These are phyloP conservation scores for Magnusiomyces ingens DNA, from an alignment of 1,139 yeast genomes.

Conservation along the genomic window DNA sequence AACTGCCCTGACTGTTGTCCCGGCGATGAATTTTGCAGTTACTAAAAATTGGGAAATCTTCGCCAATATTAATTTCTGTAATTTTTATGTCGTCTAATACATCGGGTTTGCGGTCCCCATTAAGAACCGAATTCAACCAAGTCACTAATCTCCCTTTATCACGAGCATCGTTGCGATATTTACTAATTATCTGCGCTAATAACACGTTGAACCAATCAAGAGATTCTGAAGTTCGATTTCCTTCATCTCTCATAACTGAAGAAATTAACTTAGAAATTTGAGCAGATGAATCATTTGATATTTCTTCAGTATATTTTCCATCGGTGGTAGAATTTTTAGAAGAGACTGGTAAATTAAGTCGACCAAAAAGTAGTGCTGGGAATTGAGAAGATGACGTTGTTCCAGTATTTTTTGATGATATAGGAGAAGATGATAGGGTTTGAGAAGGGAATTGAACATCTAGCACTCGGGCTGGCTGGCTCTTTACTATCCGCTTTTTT, in stretches of 20 bases:
- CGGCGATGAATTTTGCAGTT: constrained; percentile 67
- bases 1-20: constrained; percentile 29
- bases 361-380: neutral
- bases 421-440: neutral
- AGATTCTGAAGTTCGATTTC: constrained; percentile 52
- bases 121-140: constrained; percentile 53
- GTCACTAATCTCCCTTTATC: constrained; percentile 77
- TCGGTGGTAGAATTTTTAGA: too few species aligned
- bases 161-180: constrained; percentile 79
- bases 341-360: neutral
- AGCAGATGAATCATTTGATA: constrained; percentile 15
- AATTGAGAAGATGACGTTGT: too few species aligned
- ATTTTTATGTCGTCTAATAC: constrained; percentile 71
- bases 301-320: neutral
- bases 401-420: neutral
- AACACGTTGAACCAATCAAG: constrained; percentile 96
- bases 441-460: neutral
- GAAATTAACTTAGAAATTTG: constrained; percentile 5
- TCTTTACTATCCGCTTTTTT: neutral
- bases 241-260: neutral
- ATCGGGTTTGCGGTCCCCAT: constrained; percentile 60
- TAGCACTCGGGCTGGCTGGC: constrained; percentile 13
- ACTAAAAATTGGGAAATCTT: constrained; percentile 91
- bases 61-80: constrained; percentile 88
- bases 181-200: constrained; percentile 84